Percentiles rank a stretch among this genome's conserved stretches.
These are phyloP conservation scores for Hyaloscypha hepaticicola DNA, from an alignment of 495 filamentous ascomycete genomes.

Conservation along the genomic window DNA sequence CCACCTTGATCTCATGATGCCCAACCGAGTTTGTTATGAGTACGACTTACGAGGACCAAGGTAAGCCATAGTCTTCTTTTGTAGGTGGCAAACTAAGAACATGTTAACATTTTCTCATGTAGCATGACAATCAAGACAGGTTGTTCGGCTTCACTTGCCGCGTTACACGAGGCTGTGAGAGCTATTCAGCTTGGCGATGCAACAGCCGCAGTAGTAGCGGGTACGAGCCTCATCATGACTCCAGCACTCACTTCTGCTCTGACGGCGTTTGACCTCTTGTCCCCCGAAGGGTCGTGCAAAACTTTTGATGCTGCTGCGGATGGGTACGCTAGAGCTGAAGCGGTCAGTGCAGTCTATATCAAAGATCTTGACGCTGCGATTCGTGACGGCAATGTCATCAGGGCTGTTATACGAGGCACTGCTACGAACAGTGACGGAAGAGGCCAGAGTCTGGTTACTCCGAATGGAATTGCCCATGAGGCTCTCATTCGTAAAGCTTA, in stretches of 20 bases:
- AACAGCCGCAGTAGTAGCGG: conserved; percentile 39
- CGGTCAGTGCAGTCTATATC: conserved; percentile 53
- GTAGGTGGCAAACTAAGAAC: conserved; percentile 23
- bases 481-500: neutral
- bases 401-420: conserved; percentile 59
- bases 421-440: conserved; percentile 60
- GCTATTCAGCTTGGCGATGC: conserved; percentile 33
- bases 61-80: conserved; percentile 29
- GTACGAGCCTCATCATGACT: conserved; percentile 24
- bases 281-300: conserved; percentile 48
- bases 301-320: conserved; percentile 61
- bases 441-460: conserved; percentile 30
- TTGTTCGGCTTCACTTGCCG: conserved; percentile 22
- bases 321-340: conserved; percentile 69
- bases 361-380: conserved; percentile 59
- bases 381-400: conserved; percentile 55
- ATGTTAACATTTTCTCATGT: conserved; percentile 37
- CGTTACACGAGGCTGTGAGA: conserved; percentile 14
- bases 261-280: conserved; percentile 16
- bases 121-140: conserved; percentile 22
- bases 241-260: neutral
- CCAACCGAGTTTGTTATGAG: conserved; percentile 38
- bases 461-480: neutral
- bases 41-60: conserved; percentile 37
- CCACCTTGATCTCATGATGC: conserved; percentile 37